Evolutionary conservation across 2,329 filamentous ascomycete species (phyloP), one percentile per base, ranked within the genome.

Genomic region (Alternaria angustiovoidea): DNA sequence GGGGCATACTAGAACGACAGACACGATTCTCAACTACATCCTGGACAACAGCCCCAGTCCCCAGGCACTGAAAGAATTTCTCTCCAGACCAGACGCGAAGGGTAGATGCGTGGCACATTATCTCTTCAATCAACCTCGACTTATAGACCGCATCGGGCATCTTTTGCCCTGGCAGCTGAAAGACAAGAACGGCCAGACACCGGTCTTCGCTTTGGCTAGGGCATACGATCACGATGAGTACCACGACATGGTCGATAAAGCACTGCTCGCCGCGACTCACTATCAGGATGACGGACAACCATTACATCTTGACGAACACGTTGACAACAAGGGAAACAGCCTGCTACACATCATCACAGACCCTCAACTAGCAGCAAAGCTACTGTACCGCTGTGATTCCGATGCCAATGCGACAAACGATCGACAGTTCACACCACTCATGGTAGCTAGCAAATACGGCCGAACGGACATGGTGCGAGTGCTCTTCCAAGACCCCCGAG

Each of bases 391-490:
- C 61, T 96, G 94, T 79, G 95, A 99, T 68, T 91, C 93, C n/a
- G 93, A 99, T 74, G 92, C 94, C 56, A 99, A 99, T 79, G 94
- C 94, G 8, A 91, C 90, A 8, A 99, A 99, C 73, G 94, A 98
- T 70, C 97, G 93, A 80, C 90, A 88, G 48, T 98, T 99, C 74
- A 99, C 96, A 0, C 90, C 95, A 2, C 83, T 99, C 57, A 99
- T 99, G 95, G 91, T 99, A 63, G 94, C 94, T 7, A 98, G 94
- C 85, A 99, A 99, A 78, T 99, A 98, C 74, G 95, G 95, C 34
- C 88, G 95, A 63, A 91, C 96, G 54, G 95, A 98, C 70, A 92
- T 97, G 84, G 94, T 99, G 18, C 86, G 94, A 59, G 89, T 90
- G 9, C 84, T 99, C 6, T 98, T 96, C 77, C 87, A 90, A 42